phyloP scores from a whole-genome alignment of 208 protist species.

The Crithidia expoeki region DNA sequence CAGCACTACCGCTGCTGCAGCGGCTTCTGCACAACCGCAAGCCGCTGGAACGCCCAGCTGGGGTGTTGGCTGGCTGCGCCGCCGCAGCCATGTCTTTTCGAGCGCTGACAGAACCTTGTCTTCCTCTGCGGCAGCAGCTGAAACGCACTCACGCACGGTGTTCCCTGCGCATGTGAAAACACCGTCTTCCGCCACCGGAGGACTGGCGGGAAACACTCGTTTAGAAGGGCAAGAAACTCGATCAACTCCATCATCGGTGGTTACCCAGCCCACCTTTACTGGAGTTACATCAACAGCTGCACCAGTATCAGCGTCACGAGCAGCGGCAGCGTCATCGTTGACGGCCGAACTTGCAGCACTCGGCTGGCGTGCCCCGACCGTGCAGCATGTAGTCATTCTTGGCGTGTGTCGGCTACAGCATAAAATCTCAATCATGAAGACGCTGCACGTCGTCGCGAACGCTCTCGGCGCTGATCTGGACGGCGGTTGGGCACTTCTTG shows the following conservation, averaged over 20 bases:
- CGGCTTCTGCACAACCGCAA: background rate
- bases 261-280: background rate
- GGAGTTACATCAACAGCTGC: background rate
- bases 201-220: too few relatives aligned
- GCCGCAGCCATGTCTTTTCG: background rate
- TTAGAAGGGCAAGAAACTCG: background rate
- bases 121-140: background rate
- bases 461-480: conserved; percentile 48
- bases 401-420: conserved; percentile 47
- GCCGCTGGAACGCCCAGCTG: conserved; percentile 5
- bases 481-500: conserved; percentile 51
- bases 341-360: conserved; percentile 1
- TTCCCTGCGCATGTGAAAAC: background rate
- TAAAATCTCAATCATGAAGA: conserved; percentile 60
- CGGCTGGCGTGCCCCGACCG: conserved; percentile 19
- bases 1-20: background rate
- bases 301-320: background rate
- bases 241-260: background rate
- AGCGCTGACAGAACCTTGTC: background rate
- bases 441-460: conserved; percentile 59
- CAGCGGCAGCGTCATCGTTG: background rate
- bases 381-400: conserved; percentile 35
- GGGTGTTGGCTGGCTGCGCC: conserved; percentile 33
- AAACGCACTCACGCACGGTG: background rate
- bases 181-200: background rate